Percentiles rank a stretch among this genome's conserved stretches.
phyloP scores from a whole-genome alignment of 2,329 filamentous ascomycete species.

The Mollisiaceae sp. region DNA sequence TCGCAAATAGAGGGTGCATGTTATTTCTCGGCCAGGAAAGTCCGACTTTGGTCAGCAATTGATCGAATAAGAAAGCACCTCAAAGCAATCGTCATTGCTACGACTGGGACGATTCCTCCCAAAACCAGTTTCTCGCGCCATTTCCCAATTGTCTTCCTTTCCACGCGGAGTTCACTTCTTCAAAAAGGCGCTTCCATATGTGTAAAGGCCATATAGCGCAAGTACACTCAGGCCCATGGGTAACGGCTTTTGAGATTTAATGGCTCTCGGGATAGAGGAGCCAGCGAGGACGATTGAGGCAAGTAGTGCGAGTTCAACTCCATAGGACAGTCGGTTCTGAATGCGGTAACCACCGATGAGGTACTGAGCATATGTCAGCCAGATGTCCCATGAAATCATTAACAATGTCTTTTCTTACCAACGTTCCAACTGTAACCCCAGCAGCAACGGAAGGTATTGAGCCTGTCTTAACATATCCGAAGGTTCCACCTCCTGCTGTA shows the following conservation, averaged over 20 bases:
- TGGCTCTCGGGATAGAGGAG: slow-evolving; percentile 82
- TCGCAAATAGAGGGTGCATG: background rate
- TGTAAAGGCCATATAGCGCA: slow-evolving; percentile 77
- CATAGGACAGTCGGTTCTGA: slow-evolving; percentile 75
- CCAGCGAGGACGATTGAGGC: slow-evolving; percentile 86
- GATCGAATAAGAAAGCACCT: background rate
- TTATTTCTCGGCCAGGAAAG: background rate
- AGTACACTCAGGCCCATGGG: slow-evolving; percentile 80
- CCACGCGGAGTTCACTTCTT: slow-evolving; percentile 23
- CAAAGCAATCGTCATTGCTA: slow-evolving; percentile 1
- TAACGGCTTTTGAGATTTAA: slow-evolving; percentile 83
- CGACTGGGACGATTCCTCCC: background rate
- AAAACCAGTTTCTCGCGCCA: background rate
- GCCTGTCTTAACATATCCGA: slow-evolving; percentile 83
- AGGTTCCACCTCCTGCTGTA: slow-evolving; percentile 85
- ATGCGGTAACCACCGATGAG: slow-evolving; percentile 82
- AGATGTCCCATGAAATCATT: background rate
- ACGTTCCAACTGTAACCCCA: slow-evolving; percentile 78
- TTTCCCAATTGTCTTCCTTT: background rate
- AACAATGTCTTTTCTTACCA: slow-evolving; percentile 48
- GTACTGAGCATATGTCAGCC: slow-evolving; percentile 48
- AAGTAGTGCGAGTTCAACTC: slow-evolving; percentile 85
- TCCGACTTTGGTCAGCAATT: background rate
- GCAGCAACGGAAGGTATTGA: slow-evolving; percentile 88
- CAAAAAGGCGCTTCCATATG: slow-evolving; percentile 74